Base-by-base conservation (phyloP, 2,329 filamentous ascomycete genomes). In the Calycina herbarum region DNA sequence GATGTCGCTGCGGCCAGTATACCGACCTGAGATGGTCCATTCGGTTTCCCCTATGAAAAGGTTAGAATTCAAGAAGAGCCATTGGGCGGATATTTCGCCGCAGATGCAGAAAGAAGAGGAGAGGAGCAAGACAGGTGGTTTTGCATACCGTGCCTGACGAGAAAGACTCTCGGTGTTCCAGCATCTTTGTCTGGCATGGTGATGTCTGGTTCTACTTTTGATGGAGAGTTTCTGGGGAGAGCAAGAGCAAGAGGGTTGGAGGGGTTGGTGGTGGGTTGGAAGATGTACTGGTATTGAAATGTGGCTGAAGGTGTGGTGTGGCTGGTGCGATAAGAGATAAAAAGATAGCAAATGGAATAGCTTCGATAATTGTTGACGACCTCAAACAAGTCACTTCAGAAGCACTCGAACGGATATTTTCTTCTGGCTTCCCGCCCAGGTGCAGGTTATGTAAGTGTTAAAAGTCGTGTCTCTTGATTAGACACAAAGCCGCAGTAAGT, bases 11-110 rank as follows among this genome's bases (percentile, higher is more conserved):
- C 68, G 71, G 40, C 80, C 79, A 0, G 81, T 83, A 71, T 78
- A 81, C n/a, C 77, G 77, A n/a, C 81, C 80, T 38, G 75, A 78
- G 24, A 78, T 78, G 1, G 80, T 78, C 81, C 81, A 82, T 74
- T 82, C 80, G 2, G 80, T 82, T 69, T 82, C 80, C 35, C 80
- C 80, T 77, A 48, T 31, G 15, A n/a, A 15, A 57, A 54, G 61
- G 58, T 71, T 40, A 71, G 67, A 29, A 29, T 29, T 2, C 27
- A 29, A 29, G 27, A 29, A 29, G 27, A 29, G 27, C 27, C 1
- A 61, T 6, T 45, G 54, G 24, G 33, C 11, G 13, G 4, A 29
- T 42, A 31, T 45, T 29, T 24, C 54, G 51, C 29, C 11, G 56
- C 13, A 56, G n/a, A 7, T 17, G 24, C n/a, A 29, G 27, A 29